Evolutionary conservation across 192 early-diverging fungal genomes (phyloP).

Genomic region (Backusella tarrabulga): DNA sequence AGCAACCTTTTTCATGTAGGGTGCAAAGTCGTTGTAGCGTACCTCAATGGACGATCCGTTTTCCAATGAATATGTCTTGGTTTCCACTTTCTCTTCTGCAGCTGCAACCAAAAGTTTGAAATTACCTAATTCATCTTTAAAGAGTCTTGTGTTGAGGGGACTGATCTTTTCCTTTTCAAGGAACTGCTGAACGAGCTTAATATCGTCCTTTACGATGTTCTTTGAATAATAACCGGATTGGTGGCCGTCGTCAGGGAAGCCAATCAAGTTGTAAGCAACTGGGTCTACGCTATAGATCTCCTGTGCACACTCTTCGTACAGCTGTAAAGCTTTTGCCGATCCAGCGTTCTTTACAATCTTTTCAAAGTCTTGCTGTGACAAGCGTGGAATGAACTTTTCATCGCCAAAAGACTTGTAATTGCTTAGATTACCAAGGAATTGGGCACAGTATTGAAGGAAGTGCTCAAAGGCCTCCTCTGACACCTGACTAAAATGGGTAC

Average conservation of each 20-base stretch:
- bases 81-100: slow-evolving; percentile 21
- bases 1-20: slow-evolving; percentile 38
- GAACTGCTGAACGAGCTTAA: slow-evolving; percentile 35
- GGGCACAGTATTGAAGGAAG: slow-evolving; percentile 52
- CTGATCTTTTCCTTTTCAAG: slow-evolving; percentile 31
- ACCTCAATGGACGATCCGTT: slow-evolving; percentile 42
- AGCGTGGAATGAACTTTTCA: slow-evolving; percentile 59
- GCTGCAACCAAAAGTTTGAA: slow-evolving; percentile 39
- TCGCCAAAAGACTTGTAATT: slow-evolving; percentile 67
- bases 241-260: slow-evolving; percentile 61
- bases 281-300: slow-evolving; percentile 45
- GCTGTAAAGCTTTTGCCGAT: slow-evolving; percentile 19
- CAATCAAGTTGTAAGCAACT: slow-evolving; percentile 44
- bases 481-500: slow-evolving; percentile 31
- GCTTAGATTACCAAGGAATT: slow-evolving; percentile 50
- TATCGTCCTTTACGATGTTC: slow-evolving; percentile 52
- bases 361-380: slow-evolving; percentile 39
- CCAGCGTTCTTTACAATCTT: slow-evolving; percentile 42
- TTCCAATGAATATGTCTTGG: slow-evolving; percentile 23
- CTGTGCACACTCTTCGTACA: slow-evolving; percentile 28
- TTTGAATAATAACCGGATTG: slow-evolving; percentile 55
- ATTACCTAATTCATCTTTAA: slow-evolving; percentile 33
- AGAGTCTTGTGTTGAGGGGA: slow-evolving; percentile 32
- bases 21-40: slow-evolving; percentile 49
- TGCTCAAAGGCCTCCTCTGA: slow-evolving; percentile 46